Percentiles rank a stretch among this genome's conserved stretches.
phyloP scores from a whole-genome alignment of 2,329 filamentous ascomycete genomes.

The Colletotrichum eleusines region DNA sequence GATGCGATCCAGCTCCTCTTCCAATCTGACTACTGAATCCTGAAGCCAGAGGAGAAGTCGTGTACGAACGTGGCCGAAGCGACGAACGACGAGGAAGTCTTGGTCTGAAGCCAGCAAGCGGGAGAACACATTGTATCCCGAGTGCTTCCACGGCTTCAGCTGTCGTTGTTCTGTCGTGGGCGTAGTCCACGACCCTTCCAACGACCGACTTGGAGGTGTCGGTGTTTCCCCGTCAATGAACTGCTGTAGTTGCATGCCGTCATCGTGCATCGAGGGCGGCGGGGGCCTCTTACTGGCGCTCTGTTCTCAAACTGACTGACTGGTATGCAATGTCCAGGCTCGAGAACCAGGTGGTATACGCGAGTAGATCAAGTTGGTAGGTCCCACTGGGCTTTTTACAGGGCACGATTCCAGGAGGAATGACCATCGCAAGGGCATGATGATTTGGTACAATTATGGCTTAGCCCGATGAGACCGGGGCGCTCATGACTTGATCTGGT shows the following conservation, averaged over 20 bases:
- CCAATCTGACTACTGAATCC: neutral
- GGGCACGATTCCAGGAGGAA: too few species aligned
- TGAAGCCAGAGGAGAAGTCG: neutral
- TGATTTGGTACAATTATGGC: neutral
- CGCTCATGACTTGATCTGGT: neutral
- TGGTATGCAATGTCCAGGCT: neutral
- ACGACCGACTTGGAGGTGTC: neutral
- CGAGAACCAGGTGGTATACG: neutral
- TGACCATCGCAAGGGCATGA: neutral
- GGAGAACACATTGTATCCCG: neutral
- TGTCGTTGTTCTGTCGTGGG: neutral
- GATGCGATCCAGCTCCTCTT: neutral
- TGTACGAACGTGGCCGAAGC: neutral
- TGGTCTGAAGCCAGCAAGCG: neutral
- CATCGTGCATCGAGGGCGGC: neutral
- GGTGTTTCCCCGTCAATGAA: neutral
- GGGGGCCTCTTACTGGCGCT: neutral
- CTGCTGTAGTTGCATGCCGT: neutral
- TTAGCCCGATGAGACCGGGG: neutral
- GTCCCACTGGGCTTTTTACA: too few species aligned
- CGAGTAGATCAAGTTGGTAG: neutral
- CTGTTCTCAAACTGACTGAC: neutral
- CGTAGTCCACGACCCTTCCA: neutral
- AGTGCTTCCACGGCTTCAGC: neutral
- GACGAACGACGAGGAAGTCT: neutral